Evolutionary conservation across 2,329 filamentous ascomycete genomes (phyloP).

Genomic region (Aspergillus brasiliensis): DNA sequence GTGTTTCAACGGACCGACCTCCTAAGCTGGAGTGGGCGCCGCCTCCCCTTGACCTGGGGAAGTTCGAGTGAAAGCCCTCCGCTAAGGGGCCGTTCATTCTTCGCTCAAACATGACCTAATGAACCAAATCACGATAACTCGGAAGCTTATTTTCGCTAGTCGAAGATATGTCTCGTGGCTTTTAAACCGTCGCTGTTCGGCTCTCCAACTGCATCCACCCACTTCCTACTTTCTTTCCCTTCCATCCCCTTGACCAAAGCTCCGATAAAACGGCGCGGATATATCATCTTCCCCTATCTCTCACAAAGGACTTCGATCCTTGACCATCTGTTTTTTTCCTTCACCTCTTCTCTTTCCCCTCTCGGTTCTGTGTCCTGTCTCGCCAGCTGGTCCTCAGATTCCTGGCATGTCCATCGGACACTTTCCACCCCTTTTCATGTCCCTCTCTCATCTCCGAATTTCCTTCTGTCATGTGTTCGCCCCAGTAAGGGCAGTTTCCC

Average conservation of each 20-base stretch:
- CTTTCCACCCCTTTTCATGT: conserved; percentile 6
- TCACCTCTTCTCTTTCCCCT: background rate
- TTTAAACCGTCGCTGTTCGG: background rate
- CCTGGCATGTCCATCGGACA: background rate
- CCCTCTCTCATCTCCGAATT: conserved; percentile 5
- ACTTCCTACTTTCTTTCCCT: background rate
- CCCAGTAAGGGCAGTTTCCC: conserved; percentile 10
- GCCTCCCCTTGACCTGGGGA: conserved; percentile 37
- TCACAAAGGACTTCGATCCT: background rate
- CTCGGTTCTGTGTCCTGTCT: background rate
- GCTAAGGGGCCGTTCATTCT: background rate
- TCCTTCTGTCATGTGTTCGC: conserved; percentile 8
- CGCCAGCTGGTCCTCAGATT: background rate
- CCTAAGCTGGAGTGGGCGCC: conserved; percentile 42
- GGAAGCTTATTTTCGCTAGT: conserved; percentile 17
- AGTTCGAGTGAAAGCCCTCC: conserved; percentile 25
- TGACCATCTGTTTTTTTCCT: background rate
- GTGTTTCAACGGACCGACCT: conserved; percentile 33
- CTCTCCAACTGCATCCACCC: background rate
- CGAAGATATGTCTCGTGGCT: conserved; percentile 6
- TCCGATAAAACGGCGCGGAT: background rate
- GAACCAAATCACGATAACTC: conserved; percentile 11
- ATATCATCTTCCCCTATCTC: background rate
- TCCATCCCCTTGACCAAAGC: background rate
- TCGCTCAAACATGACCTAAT: conserved; percentile 8